phyloP scores from a whole-genome alignment of 2,329 filamentous ascomycete genomes.

The Fusarium abutilonis region DNA sequence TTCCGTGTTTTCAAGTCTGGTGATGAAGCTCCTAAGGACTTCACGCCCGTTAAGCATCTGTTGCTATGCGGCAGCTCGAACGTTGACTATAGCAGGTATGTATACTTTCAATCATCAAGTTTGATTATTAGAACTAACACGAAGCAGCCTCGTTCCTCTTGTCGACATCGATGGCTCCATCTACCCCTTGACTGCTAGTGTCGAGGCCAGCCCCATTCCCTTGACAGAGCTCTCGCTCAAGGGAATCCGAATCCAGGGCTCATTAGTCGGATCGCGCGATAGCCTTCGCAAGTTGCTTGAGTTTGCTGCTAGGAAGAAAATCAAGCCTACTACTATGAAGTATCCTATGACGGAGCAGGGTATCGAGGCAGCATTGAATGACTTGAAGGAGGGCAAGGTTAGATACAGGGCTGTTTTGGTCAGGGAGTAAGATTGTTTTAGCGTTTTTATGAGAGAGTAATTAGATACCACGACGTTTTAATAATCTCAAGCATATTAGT shows the following conservation, averaged over 20 bases:
- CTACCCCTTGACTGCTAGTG: conserved; percentile 30
- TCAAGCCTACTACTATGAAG: conserved; percentile 45
- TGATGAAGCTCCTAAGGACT: conserved; percentile 25
- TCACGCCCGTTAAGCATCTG: conserved; percentile 36
- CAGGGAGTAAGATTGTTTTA: conserved; percentile 20
- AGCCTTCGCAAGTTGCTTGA: conserved; percentile 39
- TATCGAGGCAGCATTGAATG: conserved; percentile 49
- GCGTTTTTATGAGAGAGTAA: not conserved
- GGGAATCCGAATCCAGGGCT: conserved; percentile 24
- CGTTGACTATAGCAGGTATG: conserved; percentile 31
- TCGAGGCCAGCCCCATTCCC: conserved; percentile 22
- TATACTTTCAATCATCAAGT: fast-evolving
- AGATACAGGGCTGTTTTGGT: conserved; percentile 46
- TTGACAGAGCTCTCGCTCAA: conserved; percentile 30
- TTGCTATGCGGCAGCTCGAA: conserved; percentile 33
- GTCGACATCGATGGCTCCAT: conserved; percentile 30
- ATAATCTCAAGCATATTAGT: no score
- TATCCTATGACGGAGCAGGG: conserved; percentile 47
- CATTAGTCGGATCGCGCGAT: conserved; percentile 28
- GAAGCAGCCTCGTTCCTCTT: conserved; percentile 8
- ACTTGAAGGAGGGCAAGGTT: conserved; percentile 49
- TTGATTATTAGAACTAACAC: not conserved
- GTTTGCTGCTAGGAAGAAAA: conserved; percentile 44
- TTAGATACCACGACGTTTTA: no score
- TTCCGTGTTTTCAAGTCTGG: conserved; percentile 36